These are phyloP conservation scores for Stephanocyclus meneghinianus DNA, from an alignment of 352 stramenopile genomes.

Conservation along the genomic window DNA sequence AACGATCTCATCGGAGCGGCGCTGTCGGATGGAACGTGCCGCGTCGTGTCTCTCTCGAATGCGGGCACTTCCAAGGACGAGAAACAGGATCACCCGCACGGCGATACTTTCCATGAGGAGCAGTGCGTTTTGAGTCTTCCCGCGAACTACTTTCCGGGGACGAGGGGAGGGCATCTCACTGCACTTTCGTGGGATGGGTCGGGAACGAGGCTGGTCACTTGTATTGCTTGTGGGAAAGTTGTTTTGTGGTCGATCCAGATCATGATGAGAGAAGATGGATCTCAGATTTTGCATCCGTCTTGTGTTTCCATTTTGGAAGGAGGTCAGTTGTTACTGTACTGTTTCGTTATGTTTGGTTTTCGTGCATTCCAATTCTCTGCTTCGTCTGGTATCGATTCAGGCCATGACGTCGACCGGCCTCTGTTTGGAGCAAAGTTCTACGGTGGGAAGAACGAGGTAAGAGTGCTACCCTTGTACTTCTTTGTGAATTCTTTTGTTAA, in stretches of 20 bases:
- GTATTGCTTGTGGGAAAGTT: conserved; percentile 69
- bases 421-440: conserved; percentile 71
- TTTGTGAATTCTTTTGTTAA: background rate
- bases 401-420: conserved; percentile 58
- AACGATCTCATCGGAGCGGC: conserved; percentile 72
- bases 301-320: conserved; percentile 59
- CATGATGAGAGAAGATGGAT: conserved; percentile 33
- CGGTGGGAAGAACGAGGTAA: conserved; percentile 56
- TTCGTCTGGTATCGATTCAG: conserved; percentile 12
- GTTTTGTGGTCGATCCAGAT: conserved; percentile 66
- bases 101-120: background rate
- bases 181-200: conserved; percentile 72
- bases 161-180: conserved; percentile 63
- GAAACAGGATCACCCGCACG: background rate
- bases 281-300: conserved; percentile 32
- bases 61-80: background rate
- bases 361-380: background rate
- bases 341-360: background rate
- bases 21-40: conserved; percentile 73
- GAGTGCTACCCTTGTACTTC: background rate
- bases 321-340: conserved; percentile 22
- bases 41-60: conserved; percentile 21
- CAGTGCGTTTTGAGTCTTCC: conserved; percentile 38
- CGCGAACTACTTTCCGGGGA: conserved; percentile 28
- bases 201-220: conserved; percentile 66